A percentile compares a stretch with the other conserved stretches of the same genome.
Evolutionary conservation across 148 eudicot genomes (phyloP).

Genomic region (Chenopodium quinoa): DNA sequence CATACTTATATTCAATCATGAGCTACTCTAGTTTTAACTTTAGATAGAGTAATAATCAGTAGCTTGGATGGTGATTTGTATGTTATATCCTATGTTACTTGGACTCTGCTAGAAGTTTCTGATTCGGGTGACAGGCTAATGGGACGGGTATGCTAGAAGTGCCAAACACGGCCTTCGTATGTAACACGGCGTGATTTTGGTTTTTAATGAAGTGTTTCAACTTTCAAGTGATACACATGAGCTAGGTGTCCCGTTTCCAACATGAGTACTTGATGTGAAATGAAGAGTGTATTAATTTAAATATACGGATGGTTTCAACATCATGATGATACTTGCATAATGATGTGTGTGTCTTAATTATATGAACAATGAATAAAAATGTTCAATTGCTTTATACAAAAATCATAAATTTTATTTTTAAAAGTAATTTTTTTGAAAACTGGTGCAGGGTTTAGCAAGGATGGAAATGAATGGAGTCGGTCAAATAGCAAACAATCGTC

Average conservation of each 20-base stretch:
- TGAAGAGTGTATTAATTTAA: neutral
- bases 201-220: neutral
- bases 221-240: neutral
- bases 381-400: neutral
- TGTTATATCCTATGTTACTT: too few species aligned
- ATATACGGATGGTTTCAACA: neutral
- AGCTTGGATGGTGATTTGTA: neutral
- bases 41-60: neutral
- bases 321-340: neutral
- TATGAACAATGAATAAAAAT: neutral
- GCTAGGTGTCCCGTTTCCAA: too few species aligned
- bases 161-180: neutral
- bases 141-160: neutral
- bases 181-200: neutral
- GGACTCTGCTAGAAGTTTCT: too few species aligned
- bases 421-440: neutral
- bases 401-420: neutral
- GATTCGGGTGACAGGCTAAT: too few species aligned
- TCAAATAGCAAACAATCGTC: conserved; percentile 41
- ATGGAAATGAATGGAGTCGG: conserved; percentile 33
- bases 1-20: neutral
- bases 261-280: neutral
- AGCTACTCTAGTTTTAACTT: neutral
- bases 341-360: neutral
- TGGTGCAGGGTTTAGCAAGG: conserved; percentile 38